Evolutionary conservation across 305 asterid genomes (phyloP).

Genomic region (Ajuga reptans): DNA sequence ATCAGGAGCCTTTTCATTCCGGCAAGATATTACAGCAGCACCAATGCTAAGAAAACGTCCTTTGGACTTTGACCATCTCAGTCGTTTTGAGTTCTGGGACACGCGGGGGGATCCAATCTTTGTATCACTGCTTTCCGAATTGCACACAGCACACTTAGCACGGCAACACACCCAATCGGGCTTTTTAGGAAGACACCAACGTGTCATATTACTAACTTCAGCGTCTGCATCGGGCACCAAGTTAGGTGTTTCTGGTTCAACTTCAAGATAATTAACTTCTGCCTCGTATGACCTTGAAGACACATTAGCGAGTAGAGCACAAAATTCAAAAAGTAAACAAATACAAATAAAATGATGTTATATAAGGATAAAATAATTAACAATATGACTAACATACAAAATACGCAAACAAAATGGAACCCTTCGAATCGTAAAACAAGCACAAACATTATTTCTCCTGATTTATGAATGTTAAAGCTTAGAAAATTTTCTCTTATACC

Average conservation of each 20-base stretch:
- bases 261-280: conserved; percentile 71
- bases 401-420: not conserved
- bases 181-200: conserved; percentile 41
- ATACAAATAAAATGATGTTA: not conserved
- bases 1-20: conserved; percentile 88
- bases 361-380: not conserved
- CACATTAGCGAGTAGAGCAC: not conserved
- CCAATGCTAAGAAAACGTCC: conserved; percentile 83
- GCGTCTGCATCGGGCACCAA: conserved; percentile 32
- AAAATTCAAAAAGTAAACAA: not conserved
- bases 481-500: not conserved
- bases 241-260: conserved; percentile 42
- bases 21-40: conserved; percentile 92
- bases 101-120: conserved; percentile 26
- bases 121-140: conserved; percentile 27
- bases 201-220: conserved; percentile 29
- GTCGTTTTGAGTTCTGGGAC: conserved; percentile 34
- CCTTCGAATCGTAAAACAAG: not conserved
- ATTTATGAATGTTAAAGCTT: not conserved
- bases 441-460: not conserved
- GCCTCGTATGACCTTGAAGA: conserved; percentile 81
- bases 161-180: conserved; percentile 45
- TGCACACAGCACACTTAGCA: conserved; percentile 72
- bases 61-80: conserved; percentile 62
- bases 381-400: not conserved